Evolutionary conservation across 106 monocot species (phyloP), one percentile per base, ranked within the genome.

Genomic region (Gastrodia elata): DNA sequence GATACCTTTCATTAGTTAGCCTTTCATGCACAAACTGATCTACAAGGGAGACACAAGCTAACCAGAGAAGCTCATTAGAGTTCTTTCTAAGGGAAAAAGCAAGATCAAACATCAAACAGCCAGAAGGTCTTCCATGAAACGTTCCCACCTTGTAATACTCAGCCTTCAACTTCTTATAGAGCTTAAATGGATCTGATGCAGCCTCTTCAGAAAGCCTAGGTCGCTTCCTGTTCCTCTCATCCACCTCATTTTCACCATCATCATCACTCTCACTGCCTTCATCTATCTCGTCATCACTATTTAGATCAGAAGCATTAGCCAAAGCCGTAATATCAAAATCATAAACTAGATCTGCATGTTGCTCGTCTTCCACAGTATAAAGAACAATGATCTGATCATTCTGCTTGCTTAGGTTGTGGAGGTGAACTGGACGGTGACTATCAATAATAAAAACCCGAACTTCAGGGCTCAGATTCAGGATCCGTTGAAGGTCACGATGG

Each of bases 1-100:
- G 89, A 59, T 95, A 95, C 77, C 92, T 83, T 79, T 89, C 92
- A 68, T 92, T 87, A 5, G 95, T 92, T 20, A 95, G 64, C 56
- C 92, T 85, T 58, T 95, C 87, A 56, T 92, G 92, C 32, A 95
- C 92, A 71, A 92, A 95, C 78, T 95, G 95, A 71, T 92, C 92
- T 1, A 92, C 87, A 15, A 95, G 83, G 14, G 95, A 85, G 26
- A 95, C 89, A 80, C 94, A 95, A 34, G 91, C 89, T 38, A 95
- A 49, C 94, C 94, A 95, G 13, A 95, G 82, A 49, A 89, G 76
- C 59, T 95, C 95, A 68, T 89, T 92, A 3, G 76, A 89, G 77
- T 89, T 92, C 71, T 95, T 95, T 39, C 91, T 79, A 13, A 95
- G 77, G 65, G 79, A 74, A 77, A 92, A 92, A 75, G 91, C 89